Evolutionary conservation across 257 asterid species (phyloP).

Genomic region (Coffea canephora): DNA sequence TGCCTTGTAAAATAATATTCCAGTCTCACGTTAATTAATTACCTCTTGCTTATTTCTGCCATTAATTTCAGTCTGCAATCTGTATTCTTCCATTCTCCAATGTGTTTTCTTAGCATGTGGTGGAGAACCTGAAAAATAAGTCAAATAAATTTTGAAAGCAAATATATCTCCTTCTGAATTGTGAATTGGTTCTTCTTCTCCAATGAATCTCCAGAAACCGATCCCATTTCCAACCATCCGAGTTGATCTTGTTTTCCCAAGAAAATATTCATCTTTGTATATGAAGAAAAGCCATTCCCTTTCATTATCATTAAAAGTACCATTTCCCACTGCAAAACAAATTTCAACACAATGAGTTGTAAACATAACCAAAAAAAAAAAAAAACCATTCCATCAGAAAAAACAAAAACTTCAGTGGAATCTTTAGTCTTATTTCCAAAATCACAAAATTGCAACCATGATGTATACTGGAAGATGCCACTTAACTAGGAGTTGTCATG

Average conservation of each 20-base stretch:
- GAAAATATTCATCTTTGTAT: conserved; percentile 14
- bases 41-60: conserved; percentile 9
- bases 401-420: too few species aligned
- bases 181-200: conserved; percentile 26
- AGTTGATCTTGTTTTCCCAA: not conserved
- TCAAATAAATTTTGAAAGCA: conserved; percentile 25
- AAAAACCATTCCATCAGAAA: too few species aligned
- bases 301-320: not conserved
- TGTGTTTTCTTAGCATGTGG: conserved; percentile 15
- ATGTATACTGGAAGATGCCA: too few species aligned
- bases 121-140: conserved; percentile 11
- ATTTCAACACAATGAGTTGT: not conserved
- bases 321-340: not conserved
- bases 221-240: conserved; percentile 17
- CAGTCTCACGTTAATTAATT: not conserved
- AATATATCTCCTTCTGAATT: conserved; percentile 17
- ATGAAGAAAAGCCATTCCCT: conserved; percentile 32
- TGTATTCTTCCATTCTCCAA: conserved; percentile 37
- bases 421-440: too few species aligned
- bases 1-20: not conserved
- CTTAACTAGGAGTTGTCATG: too few species aligned
- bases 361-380: not conserved
- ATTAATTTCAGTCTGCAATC: not conserved
- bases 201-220: conserved; percentile 31
- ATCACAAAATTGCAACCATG: too few species aligned